Evolutionary conservation across 805 yeast genomes (phyloP).

Genomic region (Candida jianshihensis): DNA sequence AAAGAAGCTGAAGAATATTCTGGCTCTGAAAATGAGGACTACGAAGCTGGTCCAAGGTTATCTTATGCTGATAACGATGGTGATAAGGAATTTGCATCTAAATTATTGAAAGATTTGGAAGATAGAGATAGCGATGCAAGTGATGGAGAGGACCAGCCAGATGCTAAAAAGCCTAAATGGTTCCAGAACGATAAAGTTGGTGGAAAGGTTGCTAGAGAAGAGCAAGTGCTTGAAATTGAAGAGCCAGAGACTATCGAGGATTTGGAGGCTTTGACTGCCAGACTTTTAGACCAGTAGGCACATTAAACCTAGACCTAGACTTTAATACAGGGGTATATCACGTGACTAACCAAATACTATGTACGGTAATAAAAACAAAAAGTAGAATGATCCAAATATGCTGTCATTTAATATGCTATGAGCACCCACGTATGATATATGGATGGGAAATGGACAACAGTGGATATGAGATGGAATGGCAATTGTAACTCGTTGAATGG

Average conservation of each 20-base stretch:
- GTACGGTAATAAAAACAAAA: no score
- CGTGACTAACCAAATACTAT: no score
- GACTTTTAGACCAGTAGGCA: slow-evolving; percentile 25
- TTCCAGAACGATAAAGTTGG: slow-evolving; percentile 28
- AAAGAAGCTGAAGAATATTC: slow-evolving; percentile 15
- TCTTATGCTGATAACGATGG: slow-evolving; percentile 25
- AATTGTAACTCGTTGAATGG: no score
- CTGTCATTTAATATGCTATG: no score
- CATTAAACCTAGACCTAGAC: not conserved
- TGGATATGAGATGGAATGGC: no score
- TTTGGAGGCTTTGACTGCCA: slow-evolving; percentile 77
- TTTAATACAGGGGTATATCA: no score
- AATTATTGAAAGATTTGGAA: slow-evolving; percentile 23
- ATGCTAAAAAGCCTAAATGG: slow-evolving; percentile 29
- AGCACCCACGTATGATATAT: no score
- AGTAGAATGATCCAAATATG: no score
- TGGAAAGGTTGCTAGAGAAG: slow-evolving; percentile 24
- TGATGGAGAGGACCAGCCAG: slow-evolving; percentile 23
- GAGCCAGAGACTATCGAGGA: slow-evolving; percentile 91
- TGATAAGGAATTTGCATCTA: slow-evolving; percentile 31
- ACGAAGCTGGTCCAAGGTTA: slow-evolving; percentile 13
- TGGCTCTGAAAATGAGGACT: slow-evolving; percentile 21
- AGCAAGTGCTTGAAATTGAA: slow-evolving; percentile 61
- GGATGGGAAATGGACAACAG: no score
- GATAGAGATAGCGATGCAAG: slow-evolving; percentile 10